Evolutionary conservation across 2,329 filamentous ascomycete species (phyloP).

Genomic region (Pseudogymnoascus sp.): DNA sequence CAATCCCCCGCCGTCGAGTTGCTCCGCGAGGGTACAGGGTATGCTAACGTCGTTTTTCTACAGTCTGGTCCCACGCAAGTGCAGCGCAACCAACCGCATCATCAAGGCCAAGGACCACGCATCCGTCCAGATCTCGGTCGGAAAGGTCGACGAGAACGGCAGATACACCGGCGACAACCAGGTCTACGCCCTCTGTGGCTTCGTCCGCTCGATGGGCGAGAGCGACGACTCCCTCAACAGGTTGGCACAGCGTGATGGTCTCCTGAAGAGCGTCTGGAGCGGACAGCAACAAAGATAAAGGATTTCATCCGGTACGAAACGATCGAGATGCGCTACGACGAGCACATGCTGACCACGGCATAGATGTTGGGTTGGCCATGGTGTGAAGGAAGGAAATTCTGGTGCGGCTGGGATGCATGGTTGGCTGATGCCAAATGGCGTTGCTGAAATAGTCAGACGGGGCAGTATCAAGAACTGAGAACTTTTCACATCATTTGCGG

Average conservation of each 20-base stretch:
- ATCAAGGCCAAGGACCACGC: constrained; percentile 99
- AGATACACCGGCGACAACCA: constrained; percentile 92
- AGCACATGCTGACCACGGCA: constrained; percentile 5
- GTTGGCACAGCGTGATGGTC: constrained; percentile 88
- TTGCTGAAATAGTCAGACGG: constrained; percentile 28
- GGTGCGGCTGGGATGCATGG: constrained; percentile 16
- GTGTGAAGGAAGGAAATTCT: constrained; percentile 11
- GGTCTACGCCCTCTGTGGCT: constrained; percentile 93
- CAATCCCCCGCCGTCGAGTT: constrained; percentile 12
- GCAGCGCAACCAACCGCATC: constrained; percentile 98
- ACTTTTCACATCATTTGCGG: constrained; percentile 20
- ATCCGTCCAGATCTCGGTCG: constrained; percentile 92
- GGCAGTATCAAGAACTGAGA: constrained; percentile 26
- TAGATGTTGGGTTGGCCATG: constrained; percentile 9
- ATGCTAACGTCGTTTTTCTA: constrained; percentile 17
- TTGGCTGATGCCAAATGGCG: constrained; percentile 20
- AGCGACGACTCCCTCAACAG: constrained; percentile 94
- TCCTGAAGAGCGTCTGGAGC: constrained; percentile 96
- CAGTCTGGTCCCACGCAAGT: constrained; percentile 98
- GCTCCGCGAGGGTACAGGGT: constrained; percentile 9
- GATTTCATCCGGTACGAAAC: constrained; percentile 24
- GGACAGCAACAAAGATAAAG: constrained; percentile 34
- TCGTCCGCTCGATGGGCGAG: constrained; percentile 97
- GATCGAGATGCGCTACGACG: not conserved
- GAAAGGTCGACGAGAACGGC: constrained; percentile 98